Percentiles rank a stretch among this genome's conserved stretches.
These are phyloP conservation scores for Quercus agrifolia DNA, from an alignment of 306 rosid genomes.

Conservation along the genomic window DNA sequence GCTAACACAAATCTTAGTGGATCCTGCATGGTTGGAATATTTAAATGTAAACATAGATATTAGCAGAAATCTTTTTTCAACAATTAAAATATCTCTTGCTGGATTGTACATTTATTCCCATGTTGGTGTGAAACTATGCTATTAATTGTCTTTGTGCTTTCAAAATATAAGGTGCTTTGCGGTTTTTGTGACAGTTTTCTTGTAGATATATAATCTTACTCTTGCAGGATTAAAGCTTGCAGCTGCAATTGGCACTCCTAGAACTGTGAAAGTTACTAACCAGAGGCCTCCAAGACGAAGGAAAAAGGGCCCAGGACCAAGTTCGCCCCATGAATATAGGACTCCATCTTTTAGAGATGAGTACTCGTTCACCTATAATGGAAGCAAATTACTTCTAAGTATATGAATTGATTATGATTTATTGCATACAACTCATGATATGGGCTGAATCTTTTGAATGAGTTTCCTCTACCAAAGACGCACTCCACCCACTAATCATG, in stretches of 20 bases:
- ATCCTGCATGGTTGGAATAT: conserved; percentile 59
- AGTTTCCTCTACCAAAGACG: neutral
- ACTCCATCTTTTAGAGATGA: conserved; percentile 71
- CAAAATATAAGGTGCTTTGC: neutral
- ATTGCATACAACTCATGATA: conserved; percentile 6
- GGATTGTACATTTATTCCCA: neutral
- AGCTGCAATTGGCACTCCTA: conserved; percentile 86
- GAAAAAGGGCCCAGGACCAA: conserved; percentile 77
- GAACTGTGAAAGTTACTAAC: conserved; percentile 64
- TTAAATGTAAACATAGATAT: neutral
- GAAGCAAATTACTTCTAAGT: conserved; percentile 11
- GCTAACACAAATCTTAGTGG: conserved; percentile 87
- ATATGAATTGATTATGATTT: neutral
- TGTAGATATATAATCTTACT: conserved; percentile 39
- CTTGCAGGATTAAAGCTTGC: conserved; percentile 96
- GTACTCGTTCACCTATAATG: conserved; percentile 87
- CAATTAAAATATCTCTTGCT: neutral
- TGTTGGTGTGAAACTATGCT: conserved; percentile 2
- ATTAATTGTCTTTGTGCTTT: neutral
- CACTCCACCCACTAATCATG: neutral
- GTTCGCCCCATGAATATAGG: conserved; percentile 91
- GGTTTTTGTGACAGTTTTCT: neutral
- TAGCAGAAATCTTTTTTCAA: conserved; percentile 5
- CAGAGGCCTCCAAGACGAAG: conserved; percentile 97
- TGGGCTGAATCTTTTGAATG: conserved; percentile 1